phyloP scores from a whole-genome alignment of 768 basidiomycete genomes.

The Zangia roseola region DNA sequence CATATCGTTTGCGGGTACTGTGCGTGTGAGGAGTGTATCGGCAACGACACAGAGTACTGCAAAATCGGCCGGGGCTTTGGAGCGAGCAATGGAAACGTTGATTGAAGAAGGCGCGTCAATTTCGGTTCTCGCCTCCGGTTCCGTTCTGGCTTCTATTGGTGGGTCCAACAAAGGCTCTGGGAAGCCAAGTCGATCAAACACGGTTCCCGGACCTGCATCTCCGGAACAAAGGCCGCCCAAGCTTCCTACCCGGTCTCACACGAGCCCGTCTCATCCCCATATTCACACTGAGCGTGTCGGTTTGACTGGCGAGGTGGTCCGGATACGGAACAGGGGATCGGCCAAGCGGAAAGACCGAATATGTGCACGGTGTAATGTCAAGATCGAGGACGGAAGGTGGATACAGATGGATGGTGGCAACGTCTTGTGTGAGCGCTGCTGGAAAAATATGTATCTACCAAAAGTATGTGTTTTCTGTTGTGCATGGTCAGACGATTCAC shows the following conservation, averaged over 20 bases:
- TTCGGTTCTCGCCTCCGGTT: constrained; percentile 35
- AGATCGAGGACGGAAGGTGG: constrained; percentile 81
- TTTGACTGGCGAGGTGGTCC: constrained; percentile 25
- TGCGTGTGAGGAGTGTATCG: constrained; percentile 27
- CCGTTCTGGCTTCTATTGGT: constrained; percentile 31
- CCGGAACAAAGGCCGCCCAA: constrained; percentile 50
- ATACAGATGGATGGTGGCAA: constrained; percentile 72
- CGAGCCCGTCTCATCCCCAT: constrained; percentile 42
- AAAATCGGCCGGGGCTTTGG: constrained; percentile 40
- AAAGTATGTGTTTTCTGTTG: constrained; percentile 50
- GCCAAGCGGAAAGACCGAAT: constrained; percentile 36
- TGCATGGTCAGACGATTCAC: constrained; percentile 1
- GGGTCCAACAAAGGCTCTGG: constrained; percentile 21
- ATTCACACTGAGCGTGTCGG: constrained; percentile 31
- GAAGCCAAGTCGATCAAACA: constrained; percentile 48
- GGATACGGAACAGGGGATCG: constrained; percentile 33
- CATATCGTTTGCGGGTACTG: constrained; percentile 6
- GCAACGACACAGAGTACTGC: constrained; percentile 27
- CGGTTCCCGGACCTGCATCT: constrained; percentile 44
- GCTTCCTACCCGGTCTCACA: constrained; percentile 54
- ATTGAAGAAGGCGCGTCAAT: constrained; percentile 43
- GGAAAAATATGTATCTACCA: constrained; percentile 96
- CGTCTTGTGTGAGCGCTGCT: constrained; percentile 85
- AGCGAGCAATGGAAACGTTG: constrained; percentile 51
- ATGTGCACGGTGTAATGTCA: constrained; percentile 69